Conservation (phyloP, 1,139 yeast species). For the Taphrina deformans region DNA sequence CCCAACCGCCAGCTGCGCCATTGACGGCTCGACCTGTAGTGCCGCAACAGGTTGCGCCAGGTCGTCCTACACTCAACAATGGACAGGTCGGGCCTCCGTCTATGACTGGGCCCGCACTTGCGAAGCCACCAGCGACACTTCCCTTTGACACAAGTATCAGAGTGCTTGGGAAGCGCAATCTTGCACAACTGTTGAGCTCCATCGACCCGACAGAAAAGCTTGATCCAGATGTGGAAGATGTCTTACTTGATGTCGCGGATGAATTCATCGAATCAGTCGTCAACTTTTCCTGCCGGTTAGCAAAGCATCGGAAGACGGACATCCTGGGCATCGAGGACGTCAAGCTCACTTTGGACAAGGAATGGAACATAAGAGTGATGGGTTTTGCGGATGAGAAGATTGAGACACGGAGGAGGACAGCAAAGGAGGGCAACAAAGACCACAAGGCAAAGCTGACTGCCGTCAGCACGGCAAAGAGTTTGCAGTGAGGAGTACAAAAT, state of each 20-base stretch:
- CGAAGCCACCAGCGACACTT: constrained; percentile 38
- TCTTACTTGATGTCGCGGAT: constrained; percentile 83
- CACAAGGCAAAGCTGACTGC: constrained; percentile 73
- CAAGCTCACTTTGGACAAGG: constrained; percentile 86
- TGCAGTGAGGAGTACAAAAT: constrained; percentile 12
- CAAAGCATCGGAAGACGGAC: constrained; percentile 92
- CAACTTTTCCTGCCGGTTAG: constrained; percentile 87
- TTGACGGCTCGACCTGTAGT: constrained; percentile 33
- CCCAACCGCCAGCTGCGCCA: constrained; percentile 6
- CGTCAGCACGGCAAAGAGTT: constrained; percentile 49
- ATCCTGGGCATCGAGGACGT: constrained; percentile 83
- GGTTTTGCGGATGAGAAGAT: constrained; percentile 92
- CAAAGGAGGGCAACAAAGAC: constrained; percentile 59
- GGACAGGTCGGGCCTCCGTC: constrained; percentile 35
- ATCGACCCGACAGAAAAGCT: constrained; percentile 56
- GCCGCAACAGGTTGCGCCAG: constrained; percentile 36
- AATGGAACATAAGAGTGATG: constrained; percentile 93
- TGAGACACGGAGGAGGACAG: constrained; percentile 74
- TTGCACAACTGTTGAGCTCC: constrained; percentile 78
- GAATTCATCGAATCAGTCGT: constrained; percentile 91
- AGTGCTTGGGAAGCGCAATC: constrained; percentile 77
- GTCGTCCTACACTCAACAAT: constrained; percentile 34
- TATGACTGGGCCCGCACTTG: constrained; percentile 37
- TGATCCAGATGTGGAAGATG: constrained; percentile 58
- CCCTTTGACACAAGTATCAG: constrained; percentile 27